These are phyloP conservation scores for Pleurotus sapidus DNA, from an alignment of 768 basidiomycete genomes.

Conservation along the genomic window DNA sequence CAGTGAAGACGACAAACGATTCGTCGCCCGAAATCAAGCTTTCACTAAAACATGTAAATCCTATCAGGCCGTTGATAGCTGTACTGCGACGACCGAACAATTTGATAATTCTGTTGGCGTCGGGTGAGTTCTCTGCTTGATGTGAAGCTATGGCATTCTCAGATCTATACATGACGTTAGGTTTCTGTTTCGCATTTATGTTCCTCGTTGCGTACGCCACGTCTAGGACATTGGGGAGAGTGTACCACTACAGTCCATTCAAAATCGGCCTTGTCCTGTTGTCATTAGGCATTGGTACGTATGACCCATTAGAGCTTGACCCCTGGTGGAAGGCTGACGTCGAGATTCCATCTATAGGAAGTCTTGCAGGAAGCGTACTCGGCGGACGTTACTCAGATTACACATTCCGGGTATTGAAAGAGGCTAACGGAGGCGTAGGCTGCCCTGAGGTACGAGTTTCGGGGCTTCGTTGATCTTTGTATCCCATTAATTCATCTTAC, in stretches of 20 bases:
- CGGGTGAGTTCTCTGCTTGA: constrained; percentile 40
- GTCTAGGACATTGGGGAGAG: constrained; percentile 59
- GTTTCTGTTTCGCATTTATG: constrained; percentile 65
- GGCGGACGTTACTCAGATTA: constrained; percentile 46
- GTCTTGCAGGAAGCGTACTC: constrained; percentile 36
- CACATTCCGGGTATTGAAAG: constrained; percentile 32
- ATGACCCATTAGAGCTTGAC: background rate
- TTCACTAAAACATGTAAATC: constrained; percentile 69
- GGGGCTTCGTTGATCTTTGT: background rate
- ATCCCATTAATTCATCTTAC: background rate
- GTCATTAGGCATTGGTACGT: constrained; percentile 62
- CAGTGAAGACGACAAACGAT: background rate
- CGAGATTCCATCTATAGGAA: constrained; percentile 22
- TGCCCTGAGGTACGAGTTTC: constrained; percentile 60
- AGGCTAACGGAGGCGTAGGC: constrained; percentile 34
- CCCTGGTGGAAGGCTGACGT: background rate
- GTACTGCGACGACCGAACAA: constrained; percentile 69
- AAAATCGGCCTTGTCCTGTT: constrained; percentile 76
- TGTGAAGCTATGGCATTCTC: background rate
- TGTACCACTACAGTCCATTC: constrained; percentile 67
- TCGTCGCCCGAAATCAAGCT: constrained; percentile 37
- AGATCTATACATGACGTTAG: constrained; percentile 26
- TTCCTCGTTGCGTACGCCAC: constrained; percentile 75
- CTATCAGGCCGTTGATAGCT: constrained; percentile 55
- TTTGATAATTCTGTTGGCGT: constrained; percentile 57